Evolutionary conservation across 495 filamentous ascomycete genomes (phyloP), one percentile per base, ranked within the genome.

Genomic region (Cercophora scortea): DNA sequence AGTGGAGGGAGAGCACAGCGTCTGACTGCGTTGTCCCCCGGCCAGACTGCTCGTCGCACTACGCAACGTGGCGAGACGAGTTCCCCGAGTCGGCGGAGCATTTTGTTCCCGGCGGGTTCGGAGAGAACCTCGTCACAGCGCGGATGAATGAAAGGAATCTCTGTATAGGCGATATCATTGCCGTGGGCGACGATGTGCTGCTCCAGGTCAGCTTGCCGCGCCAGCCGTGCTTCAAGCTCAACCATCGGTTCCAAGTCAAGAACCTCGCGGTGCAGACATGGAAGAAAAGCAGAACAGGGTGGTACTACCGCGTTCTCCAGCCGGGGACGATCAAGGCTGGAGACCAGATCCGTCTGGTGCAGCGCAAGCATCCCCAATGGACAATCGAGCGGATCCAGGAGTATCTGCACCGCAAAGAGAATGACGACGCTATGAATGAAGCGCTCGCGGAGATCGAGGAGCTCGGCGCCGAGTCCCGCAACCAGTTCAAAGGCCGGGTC

Each of bases 171-270:
- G 80, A 83, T 53, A 62, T 74, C 34, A 57, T 76, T 10, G 58
- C 70, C 3, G 70, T 82, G 3, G 54, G 49, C 17, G 44, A 40
- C 17, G 13, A 42, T 8, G 36, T 56, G 8, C 47, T 62, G 18
- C 57, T 65, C 0, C 49, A 65, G 32, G 57, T 80, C 45, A 69
- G 65, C 53, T 62, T 77, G 38, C 77, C 78, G 42, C 67, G 76
- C 11, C 73, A 78, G 57, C 77, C 77, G 6, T 80, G 77, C 65
- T 79, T 77, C 63, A 81, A 81, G 55, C 68, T 81, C 17, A 81
- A 81, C 62, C 74, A 77, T 58, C 74, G 76, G 7, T 81, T 81
- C 64, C 60, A 69, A 43, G 62, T 80, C 1, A 76, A 74, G 48
- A 73, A 74, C 49, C 79, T 83, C 42, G 77, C 79, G 17, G 66